Percentiles rank a stretch among this genome's conserved stretches.
Conservation (phyloP, 164 flowering plant species). For the Taxillus chinensis region DNA sequence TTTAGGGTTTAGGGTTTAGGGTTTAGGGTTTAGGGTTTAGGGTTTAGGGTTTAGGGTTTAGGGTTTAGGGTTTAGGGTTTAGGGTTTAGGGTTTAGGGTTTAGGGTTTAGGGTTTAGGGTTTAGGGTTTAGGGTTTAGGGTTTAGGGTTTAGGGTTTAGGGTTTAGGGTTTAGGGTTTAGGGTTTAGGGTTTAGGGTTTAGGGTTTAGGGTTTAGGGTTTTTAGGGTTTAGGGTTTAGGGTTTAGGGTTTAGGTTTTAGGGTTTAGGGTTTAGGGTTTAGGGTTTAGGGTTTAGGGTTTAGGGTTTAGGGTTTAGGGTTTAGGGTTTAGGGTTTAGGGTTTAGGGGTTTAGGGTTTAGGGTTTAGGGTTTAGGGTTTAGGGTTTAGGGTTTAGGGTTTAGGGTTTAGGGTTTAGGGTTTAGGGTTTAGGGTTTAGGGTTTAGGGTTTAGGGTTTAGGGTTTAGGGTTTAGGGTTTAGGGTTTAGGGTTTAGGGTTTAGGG, state of each 20-base stretch:
- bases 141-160: background rate
- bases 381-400: background rate
- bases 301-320: background rate
- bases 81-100: background rate
- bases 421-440: background rate
- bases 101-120: background rate
- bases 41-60: background rate
- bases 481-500: background rate
- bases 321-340: background rate
- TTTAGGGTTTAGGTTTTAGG: background rate
- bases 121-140: background rate
- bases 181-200: background rate
- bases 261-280: background rate
- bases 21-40: background rate
- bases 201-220: background rate
- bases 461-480: background rate
- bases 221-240: background rate
- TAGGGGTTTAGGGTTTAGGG: background rate
- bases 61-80: background rate
- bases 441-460: background rate
- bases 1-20: background rate
- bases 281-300: conserved; percentile 1
- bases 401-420: background rate
- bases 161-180: background rate
- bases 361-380: background rate